Percentiles rank a stretch among this genome's conserved stretches.
Conservation (phyloP, 2,329 filamentous ascomycete species). For the Plenodomus lindquistii region DNA sequence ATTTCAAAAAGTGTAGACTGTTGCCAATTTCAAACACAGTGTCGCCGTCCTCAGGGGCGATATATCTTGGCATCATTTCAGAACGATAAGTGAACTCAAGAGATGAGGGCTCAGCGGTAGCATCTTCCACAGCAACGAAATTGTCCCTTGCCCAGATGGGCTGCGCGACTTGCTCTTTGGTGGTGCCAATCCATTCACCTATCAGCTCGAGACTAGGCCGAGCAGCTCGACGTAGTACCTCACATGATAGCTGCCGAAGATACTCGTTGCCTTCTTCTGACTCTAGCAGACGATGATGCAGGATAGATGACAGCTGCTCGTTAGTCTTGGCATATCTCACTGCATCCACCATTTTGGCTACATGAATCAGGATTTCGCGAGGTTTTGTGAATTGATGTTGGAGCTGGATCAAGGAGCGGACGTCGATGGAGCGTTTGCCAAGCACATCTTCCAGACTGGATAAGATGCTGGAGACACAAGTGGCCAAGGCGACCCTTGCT, state of each 20-base stretch:
- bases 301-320: slow-evolving; percentile 43
- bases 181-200: slow-evolving; percentile 74
- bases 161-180: slow-evolving; percentile 43
- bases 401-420: slow-evolving; percentile 47
- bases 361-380: slow-evolving; percentile 57
- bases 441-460: slow-evolving; percentile 48
- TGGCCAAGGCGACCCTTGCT: slow-evolving; percentile 48
- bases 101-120: slow-evolving; percentile 21
- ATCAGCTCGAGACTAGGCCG: slow-evolving; percentile 69
- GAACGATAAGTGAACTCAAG: slow-evolving; percentile 66
- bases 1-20: slow-evolving; percentile 72
- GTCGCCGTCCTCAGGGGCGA: slow-evolving; percentile 69
- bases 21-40: slow-evolving; percentile 79
- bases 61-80: slow-evolving; percentile 70
- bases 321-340: slow-evolving; percentile 50
- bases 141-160: slow-evolving; percentile 32
- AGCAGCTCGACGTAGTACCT: slow-evolving; percentile 67
- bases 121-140: slow-evolving; percentile 37
- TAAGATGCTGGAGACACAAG: slow-evolving; percentile 45
- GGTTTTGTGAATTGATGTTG: slow-evolving; percentile 49
- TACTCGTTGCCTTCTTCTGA: slow-evolving; percentile 66
- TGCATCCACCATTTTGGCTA: slow-evolving; percentile 54
- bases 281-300: slow-evolving; percentile 45
- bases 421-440: slow-evolving; percentile 24
- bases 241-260: slow-evolving; percentile 66